phyloP scores from a whole-genome alignment of 2,329 filamentous ascomycete genomes.

The Leptodontidium sp. region DNA sequence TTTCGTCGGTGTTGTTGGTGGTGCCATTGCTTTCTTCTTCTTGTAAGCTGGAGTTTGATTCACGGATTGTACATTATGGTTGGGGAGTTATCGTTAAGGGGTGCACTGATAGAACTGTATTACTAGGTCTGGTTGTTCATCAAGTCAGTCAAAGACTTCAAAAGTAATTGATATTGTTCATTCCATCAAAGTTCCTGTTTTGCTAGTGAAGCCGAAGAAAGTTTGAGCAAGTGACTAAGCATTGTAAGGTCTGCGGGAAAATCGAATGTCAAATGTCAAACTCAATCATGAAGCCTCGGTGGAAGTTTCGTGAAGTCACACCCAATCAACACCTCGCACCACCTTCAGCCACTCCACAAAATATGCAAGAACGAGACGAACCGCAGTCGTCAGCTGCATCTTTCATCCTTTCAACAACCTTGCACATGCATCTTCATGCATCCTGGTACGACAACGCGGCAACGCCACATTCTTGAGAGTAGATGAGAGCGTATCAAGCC shows the following conservation, averaged over 20 bases:
- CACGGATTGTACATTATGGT: background rate
- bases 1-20: slow-evolving; percentile 34
- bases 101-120: background rate
- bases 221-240: too few relatives aligned
- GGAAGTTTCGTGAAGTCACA: background rate
- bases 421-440: background rate
- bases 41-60: background rate
- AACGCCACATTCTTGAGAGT: background rate
- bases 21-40: slow-evolving; percentile 35
- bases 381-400: background rate
- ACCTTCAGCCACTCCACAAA: background rate
- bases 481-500: too few relatives aligned
- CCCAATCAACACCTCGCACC: background rate
- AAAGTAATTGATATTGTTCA: slow-evolving; percentile 10
- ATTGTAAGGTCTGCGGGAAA: background rate
- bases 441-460: background rate
- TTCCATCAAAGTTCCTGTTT: background rate
- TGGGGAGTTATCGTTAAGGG: background rate
- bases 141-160: background rate
- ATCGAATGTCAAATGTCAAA: background rate
- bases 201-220: background rate
- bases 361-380: background rate
- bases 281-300: slow-evolving; percentile 3
- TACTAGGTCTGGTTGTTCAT: background rate
- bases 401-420: background rate